Base-by-base conservation (phyloP, 2,329 filamentous ascomycete species). In the Fusarium sp. region DNA sequence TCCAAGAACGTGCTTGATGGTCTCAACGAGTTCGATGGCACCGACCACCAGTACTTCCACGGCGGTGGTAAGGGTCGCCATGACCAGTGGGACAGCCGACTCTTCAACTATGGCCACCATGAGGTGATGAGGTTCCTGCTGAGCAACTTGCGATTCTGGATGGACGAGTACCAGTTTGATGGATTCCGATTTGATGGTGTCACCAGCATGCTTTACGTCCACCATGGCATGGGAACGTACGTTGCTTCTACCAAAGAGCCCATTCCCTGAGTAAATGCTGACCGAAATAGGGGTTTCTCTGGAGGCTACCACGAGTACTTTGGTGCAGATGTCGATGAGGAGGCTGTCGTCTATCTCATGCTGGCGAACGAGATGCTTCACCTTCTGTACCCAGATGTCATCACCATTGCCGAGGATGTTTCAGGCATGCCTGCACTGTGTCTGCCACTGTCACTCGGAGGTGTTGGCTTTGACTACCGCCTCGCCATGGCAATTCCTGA, bases 281-380 rank as follows among this genome's bases (percentile, higher is more conserved):
- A 74, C 31, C 10, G 27, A 2, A 59, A 1, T 37, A 96, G 94
- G 64, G 96, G 96, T 20, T 99, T 99, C 83, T 98, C 95, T 20
- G 96, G 96, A 66, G 96, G 96, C 18, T 99, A 99, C 80, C 96
- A 99, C 80, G 96, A 99, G 83, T 99, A 99, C 82, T 99, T 98
- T 80, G 96, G 96, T 8, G 86, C 91, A 6, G 89, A 89, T 27
- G 96, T 98, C 31, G 96, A 99, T 74, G 94, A 98, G 76, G 96
- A 98, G 78, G 96, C 94, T 34, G 91, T 98, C 24, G 94, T 94
- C 18, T 99, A 99, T 83, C 89, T 99, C 71, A 98, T 98, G 92
- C 84, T 99, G 60, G 96, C 96, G 54, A 99, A 99, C 81, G 94
- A 98, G 84, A 91, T 99, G 92, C 88, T 99, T 61, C 96, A 98